Conservation (phyloP, 768 basidiomycete species). For the Rhizopogon vulgaris region DNA sequence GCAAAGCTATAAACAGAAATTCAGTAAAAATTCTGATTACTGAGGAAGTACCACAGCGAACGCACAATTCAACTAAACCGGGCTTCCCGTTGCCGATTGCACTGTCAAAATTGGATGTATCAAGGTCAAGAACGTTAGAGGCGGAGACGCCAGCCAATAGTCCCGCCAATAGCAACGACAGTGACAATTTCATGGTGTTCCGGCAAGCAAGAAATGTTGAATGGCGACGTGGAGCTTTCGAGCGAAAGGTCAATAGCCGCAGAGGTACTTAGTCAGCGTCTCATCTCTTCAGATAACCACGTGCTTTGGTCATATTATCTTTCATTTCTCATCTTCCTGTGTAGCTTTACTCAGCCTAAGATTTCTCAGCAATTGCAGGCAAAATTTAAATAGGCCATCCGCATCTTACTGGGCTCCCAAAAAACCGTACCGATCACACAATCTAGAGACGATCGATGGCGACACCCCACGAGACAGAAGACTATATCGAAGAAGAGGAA, state of each 20-base stretch:
- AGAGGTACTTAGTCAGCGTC: conserved; percentile 5
- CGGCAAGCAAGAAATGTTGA: conserved; percentile 12
- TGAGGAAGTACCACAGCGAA: conserved; percentile 10
- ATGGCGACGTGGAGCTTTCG: conserved; percentile 25
- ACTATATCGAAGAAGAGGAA: conserved; percentile 34
- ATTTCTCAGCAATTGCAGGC: conserved; percentile 19
- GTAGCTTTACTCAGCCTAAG: conserved; percentile 12
- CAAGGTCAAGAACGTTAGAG: conserved; percentile 82
- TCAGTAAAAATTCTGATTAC: not conserved
- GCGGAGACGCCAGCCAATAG: conserved; percentile 53
- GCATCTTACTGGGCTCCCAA: not conserved
- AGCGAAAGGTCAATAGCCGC: not conserved
- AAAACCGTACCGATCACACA: not conserved
- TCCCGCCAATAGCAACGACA: conserved; percentile 50
- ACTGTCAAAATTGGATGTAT: conserved; percentile 66
- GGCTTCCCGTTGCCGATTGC: conserved; percentile 75
- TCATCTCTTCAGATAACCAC: conserved; percentile 3
- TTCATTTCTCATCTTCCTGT: not conserved
- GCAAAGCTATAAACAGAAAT: conserved; percentile 51
- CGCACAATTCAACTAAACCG: conserved; percentile 89
- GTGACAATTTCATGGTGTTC: conserved; percentile 50
- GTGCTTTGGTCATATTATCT: not conserved
- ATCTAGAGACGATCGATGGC: conserved; percentile 11
- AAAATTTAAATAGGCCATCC: not conserved
- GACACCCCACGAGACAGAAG: conserved; percentile 33